These are phyloP conservation scores for Candida mesenterica DNA, from an alignment of 1,139 yeast species.

Conservation along the genomic window DNA sequence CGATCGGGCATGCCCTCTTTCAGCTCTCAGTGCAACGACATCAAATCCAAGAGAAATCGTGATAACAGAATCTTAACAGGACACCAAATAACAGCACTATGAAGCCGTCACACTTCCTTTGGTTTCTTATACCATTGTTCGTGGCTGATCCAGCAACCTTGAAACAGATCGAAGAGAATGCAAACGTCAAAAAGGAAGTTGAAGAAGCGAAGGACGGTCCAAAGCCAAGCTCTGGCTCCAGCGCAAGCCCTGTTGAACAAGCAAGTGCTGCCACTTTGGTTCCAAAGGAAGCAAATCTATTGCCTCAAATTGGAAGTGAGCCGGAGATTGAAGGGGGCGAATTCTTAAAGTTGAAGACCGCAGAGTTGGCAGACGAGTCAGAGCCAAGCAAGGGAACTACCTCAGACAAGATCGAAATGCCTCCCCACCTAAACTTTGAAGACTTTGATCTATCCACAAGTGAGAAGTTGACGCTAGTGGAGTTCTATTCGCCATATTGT, in stretches of 20 bases:
- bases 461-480: conserved; percentile 43
- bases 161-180: neutral
- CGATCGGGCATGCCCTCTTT: too few relatives aligned
- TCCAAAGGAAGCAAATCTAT: too few relatives aligned
- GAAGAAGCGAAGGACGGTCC: too few relatives aligned
- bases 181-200: neutral
- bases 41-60: too few relatives aligned
- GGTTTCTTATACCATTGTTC: conserved; percentile 6
- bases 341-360: conserved; percentile 3
- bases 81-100: neutral
- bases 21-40: too few relatives aligned
- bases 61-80: too few relatives aligned
- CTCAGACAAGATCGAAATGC: conserved; percentile 14
- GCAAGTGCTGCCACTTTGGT: neutral
- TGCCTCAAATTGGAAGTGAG: too few relatives aligned
- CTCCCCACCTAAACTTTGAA: conserved; percentile 27
- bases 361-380: conserved; percentile 5
- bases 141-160: conserved; percentile 6
- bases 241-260: too few relatives aligned
- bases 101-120: conserved; percentile 3
- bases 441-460: conserved; percentile 46
- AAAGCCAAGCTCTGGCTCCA: neutral
- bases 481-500: conserved; percentile 45
- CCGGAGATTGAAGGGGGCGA: neutral
- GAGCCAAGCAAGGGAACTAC: conserved; percentile 3